Evolutionary conservation across 768 basidiomycete species (phyloP), one percentile per base, ranked within the genome.

Genomic region (Ramaria rubella): DNA sequence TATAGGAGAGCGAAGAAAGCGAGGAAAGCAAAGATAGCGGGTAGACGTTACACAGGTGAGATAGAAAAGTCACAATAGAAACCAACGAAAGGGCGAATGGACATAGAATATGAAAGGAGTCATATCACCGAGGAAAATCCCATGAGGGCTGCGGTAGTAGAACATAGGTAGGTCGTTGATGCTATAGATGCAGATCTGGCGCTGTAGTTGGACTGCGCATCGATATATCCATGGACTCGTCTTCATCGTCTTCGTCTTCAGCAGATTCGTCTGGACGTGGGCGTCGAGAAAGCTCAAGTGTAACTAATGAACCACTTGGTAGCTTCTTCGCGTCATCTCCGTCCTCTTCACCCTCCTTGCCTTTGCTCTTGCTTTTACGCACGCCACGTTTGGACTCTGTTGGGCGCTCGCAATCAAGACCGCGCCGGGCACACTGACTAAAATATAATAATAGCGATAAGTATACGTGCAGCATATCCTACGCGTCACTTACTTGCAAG

Each of bases 381-480:
- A 85, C 81, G 9, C 87, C 87, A 17, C 87, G 77, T 33, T 84
- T 75, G 62, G 85, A 87, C 67, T 85, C 84, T 5, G 74, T 68
- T 1, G 87, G 87, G 61, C 86, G 88, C 63, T 83, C 83, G 66
- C 87, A 89, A 56, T 74, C 79, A 48, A 87, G 78, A 29, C 80
- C 79, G 24, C 87, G 81, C 40, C 85, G 77, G 50, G 80, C 80
- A 64, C 87, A 89, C 73, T 89, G 87, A 68, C 87, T 89, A 65
- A 49, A 58, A 61, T 64, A 61, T 66, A 44, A 40, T 30, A 63
- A 49, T 52, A 65, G 55, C 59, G 36, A 24, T 19, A 19, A 45
- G 19, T 34, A 24, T 40, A 15, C 51, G 33, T 59, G 59, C 48
- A 58, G 34, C 26, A 54, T 51, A 46, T 31, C 40, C 55, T 38